A percentile compares a stretch with the other conserved stretches of the same genome.
Conservation (phyloP, 768 basidiomycete genomes). For the Phaeotremella skinneri region DNA sequence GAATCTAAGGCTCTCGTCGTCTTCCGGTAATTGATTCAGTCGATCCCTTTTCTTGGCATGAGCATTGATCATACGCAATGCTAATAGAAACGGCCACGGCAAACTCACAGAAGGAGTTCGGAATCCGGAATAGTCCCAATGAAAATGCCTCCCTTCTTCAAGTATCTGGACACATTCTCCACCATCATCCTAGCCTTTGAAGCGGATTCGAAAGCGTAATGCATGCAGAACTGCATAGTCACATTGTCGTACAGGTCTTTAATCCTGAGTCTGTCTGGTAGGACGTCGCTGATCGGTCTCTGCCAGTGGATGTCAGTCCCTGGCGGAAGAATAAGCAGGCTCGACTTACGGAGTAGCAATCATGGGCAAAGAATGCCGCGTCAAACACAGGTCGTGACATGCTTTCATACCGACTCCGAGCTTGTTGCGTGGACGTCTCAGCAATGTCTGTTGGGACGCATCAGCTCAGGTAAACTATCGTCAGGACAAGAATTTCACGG, state of each 20-base stretch:
- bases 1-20: constrained; percentile 70
- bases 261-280: constrained; percentile 61
- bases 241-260: constrained; percentile 83
- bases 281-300: constrained; percentile 66
- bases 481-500: neutral
- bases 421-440: constrained; percentile 80
- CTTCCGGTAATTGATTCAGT: constrained; percentile 67
- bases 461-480: neutral
- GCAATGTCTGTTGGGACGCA: constrained; percentile 69
- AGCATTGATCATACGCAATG: constrained; percentile 2
- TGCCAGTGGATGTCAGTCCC: constrained; percentile 22
- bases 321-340: neutral
- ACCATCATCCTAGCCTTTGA: constrained; percentile 88
- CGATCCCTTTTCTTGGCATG: constrained; percentile 58
- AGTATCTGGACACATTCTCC: constrained; percentile 75
- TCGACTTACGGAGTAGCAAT: constrained; percentile 69
- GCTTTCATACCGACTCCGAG: constrained; percentile 64
- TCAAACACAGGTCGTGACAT: constrained; percentile 62
- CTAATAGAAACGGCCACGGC: neutral
- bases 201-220: constrained; percentile 94
- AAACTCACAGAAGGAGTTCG: constrained; percentile 71
- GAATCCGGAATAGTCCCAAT: constrained; percentile 96
- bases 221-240: constrained; percentile 99
- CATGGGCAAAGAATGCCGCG: constrained; percentile 78
- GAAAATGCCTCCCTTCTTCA: constrained; percentile 83